Evolutionary conservation across 495 filamentous ascomycete genomes (phyloP).

Genomic region (Penicillium fimorum): DNA sequence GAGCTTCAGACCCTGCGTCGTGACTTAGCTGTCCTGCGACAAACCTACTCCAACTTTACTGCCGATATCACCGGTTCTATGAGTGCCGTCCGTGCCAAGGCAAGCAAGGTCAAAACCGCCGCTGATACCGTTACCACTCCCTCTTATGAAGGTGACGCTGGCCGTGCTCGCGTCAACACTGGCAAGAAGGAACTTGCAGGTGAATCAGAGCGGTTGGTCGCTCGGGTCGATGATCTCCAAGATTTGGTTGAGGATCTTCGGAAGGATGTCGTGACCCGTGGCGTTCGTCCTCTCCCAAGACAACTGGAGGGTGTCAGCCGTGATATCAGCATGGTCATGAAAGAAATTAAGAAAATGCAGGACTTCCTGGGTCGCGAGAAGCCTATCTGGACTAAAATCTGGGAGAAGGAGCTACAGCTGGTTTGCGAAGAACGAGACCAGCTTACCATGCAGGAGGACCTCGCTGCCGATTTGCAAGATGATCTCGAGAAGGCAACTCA

Average conservation of each 20-base stretch:
- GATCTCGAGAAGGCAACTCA: slow-evolving; percentile 91
- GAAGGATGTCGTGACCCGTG: slow-evolving; percentile 92
- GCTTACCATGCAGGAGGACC: slow-evolving; percentile 89
- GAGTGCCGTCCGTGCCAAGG: slow-evolving; percentile 75
- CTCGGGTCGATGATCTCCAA: slow-evolving; percentile 90
- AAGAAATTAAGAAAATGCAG: slow-evolving; percentile 92
- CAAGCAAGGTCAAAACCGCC: slow-evolving; percentile 70
- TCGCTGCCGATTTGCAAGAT: slow-evolving; percentile 86
- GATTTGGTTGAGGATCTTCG: slow-evolving; percentile 95
- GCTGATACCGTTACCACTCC: slow-evolving; percentile 66
- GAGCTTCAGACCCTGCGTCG: slow-evolving; percentile 82
- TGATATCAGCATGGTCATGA: slow-evolving; percentile 74
- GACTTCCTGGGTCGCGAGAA: slow-evolving; percentile 89
- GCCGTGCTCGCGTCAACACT: slow-evolving; percentile 76
- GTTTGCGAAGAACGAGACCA: slow-evolving; percentile 95
- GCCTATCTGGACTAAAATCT: slow-evolving; percentile 96
- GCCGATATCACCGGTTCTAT: slow-evolving; percentile 87
- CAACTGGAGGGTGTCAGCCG: slow-evolving; percentile 86
- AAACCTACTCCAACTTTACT: slow-evolving; percentile 88
- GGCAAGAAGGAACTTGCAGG: slow-evolving; percentile 81
- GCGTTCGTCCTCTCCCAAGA: slow-evolving; percentile 87
- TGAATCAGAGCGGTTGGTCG: slow-evolving; percentile 85
- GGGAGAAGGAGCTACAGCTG: slow-evolving; percentile 91
- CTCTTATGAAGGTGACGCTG: slow-evolving; percentile 64
- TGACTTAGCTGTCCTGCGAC: slow-evolving; percentile 87